Base-by-base conservation (phyloP, 2,329 filamentous ascomycete genomes). In the Akanthomyces muscarius region DNA sequence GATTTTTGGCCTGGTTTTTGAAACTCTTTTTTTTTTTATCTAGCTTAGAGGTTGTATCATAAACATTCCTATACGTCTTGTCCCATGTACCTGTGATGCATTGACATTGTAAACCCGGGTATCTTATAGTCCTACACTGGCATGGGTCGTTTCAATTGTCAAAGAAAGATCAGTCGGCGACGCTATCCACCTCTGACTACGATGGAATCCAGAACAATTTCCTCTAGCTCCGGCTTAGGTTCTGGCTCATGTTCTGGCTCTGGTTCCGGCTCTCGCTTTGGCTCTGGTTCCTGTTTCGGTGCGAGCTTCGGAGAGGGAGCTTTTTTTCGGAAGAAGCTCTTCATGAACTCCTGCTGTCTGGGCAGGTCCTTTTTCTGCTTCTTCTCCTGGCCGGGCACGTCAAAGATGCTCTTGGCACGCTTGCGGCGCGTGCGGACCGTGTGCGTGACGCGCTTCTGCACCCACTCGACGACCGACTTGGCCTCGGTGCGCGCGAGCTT, bases 361-460 rank as follows among this genome's bases (percentile, higher is more conserved):
- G 77, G 77, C 67, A 75, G 69, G 56, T 75, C 70, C 28, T 21
- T 48, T 30, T 8, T 44, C 58, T 51, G 45, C 63, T 81, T 76
- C 58, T 80, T 73, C 67, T 63, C 71, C 67, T 65, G 73, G 54
- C 65, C 65, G 4, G 65, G 69, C 4, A 75, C 28, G 33, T 81
- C 80, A 66, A 83, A 85, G 5, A 85, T 79, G 66, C 77, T 82
- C 64, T 78, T 79, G 69, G 82, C 85, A 13, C 79, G 79, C 56
- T 78, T 81, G 52, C 79, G 81, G 67, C 83, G 84, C 13, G 89
- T 90, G 55, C 92, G 82, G 54, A 94, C 87, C 3, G 85, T 83
- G 71, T 89, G 87, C 53, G 86, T 76, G 16, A 97, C 79, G 62
- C 93, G 85, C 69, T 90, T 86, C 64, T 88, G 83, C n/a, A 97